phyloP scores from a whole-genome alignment of 75 land plant genomes.

The Sequoia sempervirens region DNA sequence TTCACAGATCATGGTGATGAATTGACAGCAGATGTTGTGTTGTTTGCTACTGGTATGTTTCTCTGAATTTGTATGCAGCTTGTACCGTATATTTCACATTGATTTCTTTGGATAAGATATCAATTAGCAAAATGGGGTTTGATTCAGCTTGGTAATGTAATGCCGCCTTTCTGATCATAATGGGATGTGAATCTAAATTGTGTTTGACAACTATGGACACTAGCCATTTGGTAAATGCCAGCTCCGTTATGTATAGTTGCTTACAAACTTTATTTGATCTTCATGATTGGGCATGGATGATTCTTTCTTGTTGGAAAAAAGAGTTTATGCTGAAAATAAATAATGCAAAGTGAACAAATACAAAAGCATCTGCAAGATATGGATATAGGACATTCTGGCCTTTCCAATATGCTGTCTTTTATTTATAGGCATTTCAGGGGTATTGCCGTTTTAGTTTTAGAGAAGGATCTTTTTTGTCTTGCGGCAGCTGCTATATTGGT shows the following conservation, averaged over 20 bases:
- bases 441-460: background rate
- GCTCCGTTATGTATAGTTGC: background rate
- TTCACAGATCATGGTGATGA: constrained; percentile 77
- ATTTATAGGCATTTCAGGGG: background rate
- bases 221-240: background rate
- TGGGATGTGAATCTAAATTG: background rate
- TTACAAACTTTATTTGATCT: background rate
- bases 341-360: background rate
- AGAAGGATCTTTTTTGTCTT: background rate
- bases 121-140: background rate
- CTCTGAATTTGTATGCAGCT: background rate
- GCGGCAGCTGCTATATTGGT: background rate
- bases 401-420: background rate
- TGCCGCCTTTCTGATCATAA: background rate
- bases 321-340: background rate
- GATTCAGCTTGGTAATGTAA: background rate
- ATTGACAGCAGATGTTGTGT: constrained; percentile 70
- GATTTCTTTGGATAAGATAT: background rate
- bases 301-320: background rate
- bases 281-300: background rate
- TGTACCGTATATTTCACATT: background rate
- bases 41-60: constrained; percentile 86
- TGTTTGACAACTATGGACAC: background rate
- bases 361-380: background rate
- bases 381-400: background rate